These are phyloP conservation scores for Pichia sp. DNA, from an alignment of 1,139 yeast species.

Conservation along the genomic window DNA sequence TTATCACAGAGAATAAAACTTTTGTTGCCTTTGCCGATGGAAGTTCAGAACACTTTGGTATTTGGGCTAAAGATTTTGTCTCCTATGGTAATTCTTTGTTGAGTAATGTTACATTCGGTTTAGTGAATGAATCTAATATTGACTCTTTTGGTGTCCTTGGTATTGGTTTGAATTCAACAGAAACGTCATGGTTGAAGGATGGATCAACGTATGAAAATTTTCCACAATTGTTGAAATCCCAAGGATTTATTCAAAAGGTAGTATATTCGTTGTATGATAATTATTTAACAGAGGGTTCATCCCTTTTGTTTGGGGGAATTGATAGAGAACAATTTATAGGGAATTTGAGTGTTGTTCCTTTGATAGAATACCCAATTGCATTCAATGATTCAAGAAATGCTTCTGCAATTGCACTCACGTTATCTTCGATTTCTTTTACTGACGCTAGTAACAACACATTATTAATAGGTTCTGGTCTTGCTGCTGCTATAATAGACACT, in stretches of 20 bases:
- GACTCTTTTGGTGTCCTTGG: slow-evolving; percentile 52
- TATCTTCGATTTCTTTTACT: slow-evolving; percentile 24
- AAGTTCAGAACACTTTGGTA: slow-evolving; percentile 46
- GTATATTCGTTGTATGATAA: slow-evolving; percentile 39
- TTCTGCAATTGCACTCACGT: slow-evolving; percentile 32
- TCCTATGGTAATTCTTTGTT: slow-evolving; percentile 36
- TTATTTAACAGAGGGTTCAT: slow-evolving; percentile 33
- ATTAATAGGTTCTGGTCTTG: slow-evolving; percentile 29
- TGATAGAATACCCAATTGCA: slow-evolving; percentile 22
- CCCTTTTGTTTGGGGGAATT: slow-evolving; percentile 47
- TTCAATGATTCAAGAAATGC: slow-evolving; percentile 31
- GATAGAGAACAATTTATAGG: slow-evolving; percentile 45
- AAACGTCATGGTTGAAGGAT: slow-evolving; percentile 30
- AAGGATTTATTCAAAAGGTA: slow-evolving; percentile 42
- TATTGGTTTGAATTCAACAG: slow-evolving; percentile 45
- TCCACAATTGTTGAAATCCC: slow-evolving; percentile 44
- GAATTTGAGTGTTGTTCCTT: slow-evolving; percentile 38
- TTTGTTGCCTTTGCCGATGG: slow-evolving; percentile 54
- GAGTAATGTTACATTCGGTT: slow-evolving; percentile 42
- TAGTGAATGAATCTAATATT: slow-evolving; percentile 42
- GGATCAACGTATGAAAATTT: slow-evolving; percentile 39
- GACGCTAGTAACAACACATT: slow-evolving; percentile 19
- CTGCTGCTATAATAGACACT: slow-evolving; percentile 50
- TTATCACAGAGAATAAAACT: slow-evolving; percentile 35
- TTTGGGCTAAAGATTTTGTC: slow-evolving; percentile 53